A percentile compares a stretch with the other conserved stretches of the same genome.
These are phyloP conservation scores for Tetrapisispora iriomotensis DNA, from an alignment of 805 yeast species.

Conservation along the genomic window DNA sequence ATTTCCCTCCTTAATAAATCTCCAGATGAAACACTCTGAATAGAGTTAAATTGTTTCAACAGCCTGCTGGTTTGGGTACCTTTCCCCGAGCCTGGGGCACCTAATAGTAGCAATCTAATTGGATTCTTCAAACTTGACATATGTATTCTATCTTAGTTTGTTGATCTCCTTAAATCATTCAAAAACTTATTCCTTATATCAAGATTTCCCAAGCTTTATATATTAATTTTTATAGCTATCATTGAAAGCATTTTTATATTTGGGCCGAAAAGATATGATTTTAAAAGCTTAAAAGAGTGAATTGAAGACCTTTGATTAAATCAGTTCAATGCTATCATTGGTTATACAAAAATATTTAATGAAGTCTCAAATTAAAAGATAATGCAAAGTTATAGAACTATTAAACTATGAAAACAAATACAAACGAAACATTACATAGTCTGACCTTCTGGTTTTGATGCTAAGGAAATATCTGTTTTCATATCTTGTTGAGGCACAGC, in stretches of 20 bases:
- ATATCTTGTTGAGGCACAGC: neutral
- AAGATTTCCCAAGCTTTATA: too few species aligned
- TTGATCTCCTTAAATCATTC: too few species aligned
- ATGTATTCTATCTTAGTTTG: too few species aligned
- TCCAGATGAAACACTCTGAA: slow-evolving; percentile 70
- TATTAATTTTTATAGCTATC: too few species aligned
- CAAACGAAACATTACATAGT: neutral
- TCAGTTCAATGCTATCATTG: too few species aligned
- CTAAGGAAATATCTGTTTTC: slow-evolving; percentile 1
- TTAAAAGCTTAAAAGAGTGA: too few species aligned
- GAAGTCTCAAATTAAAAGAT: too few species aligned
- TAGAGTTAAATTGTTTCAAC: slow-evolving; percentile 39
- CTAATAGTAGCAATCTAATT: slow-evolving; percentile 61
- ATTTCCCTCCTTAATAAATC: slow-evolving; percentile 70
- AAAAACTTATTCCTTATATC: too few species aligned
- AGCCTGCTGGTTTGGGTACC: slow-evolving; percentile 77
- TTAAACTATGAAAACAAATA: neutral
- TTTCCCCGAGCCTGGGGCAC: slow-evolving; percentile 95
- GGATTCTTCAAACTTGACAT: slow-evolving; percentile 28
- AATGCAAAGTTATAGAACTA: slow-evolving; percentile 2
- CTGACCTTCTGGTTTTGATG: slow-evolving; percentile 7
- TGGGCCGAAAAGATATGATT: too few species aligned
- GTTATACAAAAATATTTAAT: too few species aligned
- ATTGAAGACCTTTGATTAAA: too few species aligned
- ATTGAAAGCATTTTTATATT: too few species aligned